phyloP scores from a whole-genome alignment of 768 basidiomycete species.

The Amanita rubescens region DNA sequence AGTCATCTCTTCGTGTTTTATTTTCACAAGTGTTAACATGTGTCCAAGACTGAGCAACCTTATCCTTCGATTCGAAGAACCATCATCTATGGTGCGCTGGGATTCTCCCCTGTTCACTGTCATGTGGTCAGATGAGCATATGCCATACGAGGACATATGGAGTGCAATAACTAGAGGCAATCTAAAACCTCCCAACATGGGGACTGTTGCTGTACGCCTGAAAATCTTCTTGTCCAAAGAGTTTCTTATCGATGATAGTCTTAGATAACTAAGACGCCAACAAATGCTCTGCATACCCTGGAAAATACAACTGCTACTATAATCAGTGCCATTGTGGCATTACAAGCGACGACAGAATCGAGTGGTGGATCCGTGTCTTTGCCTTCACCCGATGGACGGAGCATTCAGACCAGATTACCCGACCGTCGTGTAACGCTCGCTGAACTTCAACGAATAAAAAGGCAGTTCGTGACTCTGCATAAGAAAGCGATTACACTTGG shows the following conservation, averaged over 20 bases:
- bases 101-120: constrained; percentile 92
- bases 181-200: constrained; percentile 84
- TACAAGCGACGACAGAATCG: neutral
- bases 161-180: constrained; percentile 68
- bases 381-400: constrained; percentile 20
- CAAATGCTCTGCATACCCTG: constrained; percentile 81
- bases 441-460: constrained; percentile 82
- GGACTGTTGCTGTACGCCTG: constrained; percentile 57
- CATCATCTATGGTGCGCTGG: constrained; percentile 98
- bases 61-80: constrained; percentile 87
- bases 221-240: neutral
- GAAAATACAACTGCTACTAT: constrained; percentile 68
- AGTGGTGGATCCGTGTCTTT: neutral
- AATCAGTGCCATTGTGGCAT: constrained; percentile 60
- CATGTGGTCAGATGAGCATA: constrained; percentile 59
- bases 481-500: constrained; percentile 85
- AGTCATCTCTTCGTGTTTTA: constrained; percentile 18
- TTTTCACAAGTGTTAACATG: neutral
- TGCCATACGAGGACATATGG: constrained; percentile 72
- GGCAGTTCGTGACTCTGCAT: constrained; percentile 87
- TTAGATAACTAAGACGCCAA: constrained; percentile 76
- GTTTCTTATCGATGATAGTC: neutral
- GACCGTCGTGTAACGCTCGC: constrained; percentile 69
- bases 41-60: constrained; percentile 72
- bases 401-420: constrained; percentile 54